These are phyloP conservation scores for Suillus hirtellus DNA, from an alignment of 768 basidiomycete species.

Conservation along the genomic window DNA sequence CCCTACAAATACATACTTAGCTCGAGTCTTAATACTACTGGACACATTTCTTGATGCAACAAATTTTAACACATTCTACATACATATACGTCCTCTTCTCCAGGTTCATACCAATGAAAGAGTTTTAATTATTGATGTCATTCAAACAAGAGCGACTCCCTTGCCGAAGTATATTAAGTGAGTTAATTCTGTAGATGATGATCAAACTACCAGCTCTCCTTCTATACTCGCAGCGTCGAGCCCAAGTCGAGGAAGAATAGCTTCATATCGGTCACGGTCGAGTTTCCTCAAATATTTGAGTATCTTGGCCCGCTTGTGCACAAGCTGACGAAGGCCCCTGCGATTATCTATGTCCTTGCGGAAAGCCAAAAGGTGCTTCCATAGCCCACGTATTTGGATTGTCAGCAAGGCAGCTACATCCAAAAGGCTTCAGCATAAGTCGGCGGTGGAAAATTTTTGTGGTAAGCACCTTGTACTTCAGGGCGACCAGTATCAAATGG, in stretches of 20 bases:
- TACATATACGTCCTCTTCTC: conserved; percentile 1
- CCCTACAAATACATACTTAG: not conserved
- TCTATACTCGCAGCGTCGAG: conserved; percentile 81
- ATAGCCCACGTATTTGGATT: conserved; percentile 79
- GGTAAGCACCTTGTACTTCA: conserved; percentile 84
- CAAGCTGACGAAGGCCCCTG: conserved; percentile 70
- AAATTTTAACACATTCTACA: not conserved
- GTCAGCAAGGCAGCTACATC: conserved; percentile 81
- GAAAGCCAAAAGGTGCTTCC: conserved; percentile 66
- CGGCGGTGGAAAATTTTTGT: conserved; percentile 1
- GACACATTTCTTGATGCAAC: conserved; percentile 13
- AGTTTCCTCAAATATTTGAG: conserved; percentile 73
- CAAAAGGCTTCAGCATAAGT: conserved; percentile 9
- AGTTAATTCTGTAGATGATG: not conserved
- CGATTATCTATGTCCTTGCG: conserved; percentile 79
- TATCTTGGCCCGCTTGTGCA: conserved; percentile 82
- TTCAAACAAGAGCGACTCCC: not conserved
- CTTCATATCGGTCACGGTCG: conserved; percentile 72
- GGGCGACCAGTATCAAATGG: conserved; percentile 77
- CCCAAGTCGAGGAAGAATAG: conserved; percentile 68
- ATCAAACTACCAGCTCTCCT: conserved; percentile 81
- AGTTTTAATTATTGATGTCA: not conserved
- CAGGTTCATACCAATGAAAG: conserved; percentile 14
- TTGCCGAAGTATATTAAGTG: not conserved
- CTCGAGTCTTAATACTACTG: conserved; percentile 13